Percentiles rank a stretch among this genome's conserved stretches.
Evolutionary conservation across 441 rosid species (phyloP).

Genomic region (Gossypium schwendimanii): DNA sequence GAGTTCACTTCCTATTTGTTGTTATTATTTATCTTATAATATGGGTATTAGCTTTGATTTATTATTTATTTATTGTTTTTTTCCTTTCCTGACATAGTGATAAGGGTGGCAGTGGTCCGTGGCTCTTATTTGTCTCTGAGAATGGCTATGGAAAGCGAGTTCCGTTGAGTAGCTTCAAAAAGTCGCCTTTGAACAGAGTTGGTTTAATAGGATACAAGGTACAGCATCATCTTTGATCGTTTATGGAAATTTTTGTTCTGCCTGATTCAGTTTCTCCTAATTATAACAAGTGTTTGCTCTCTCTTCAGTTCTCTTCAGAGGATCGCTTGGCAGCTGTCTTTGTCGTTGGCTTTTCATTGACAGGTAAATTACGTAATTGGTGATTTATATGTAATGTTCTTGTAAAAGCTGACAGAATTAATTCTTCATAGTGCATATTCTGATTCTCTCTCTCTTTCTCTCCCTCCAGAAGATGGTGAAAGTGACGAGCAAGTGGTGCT

Average conservation of each 20-base stretch:
- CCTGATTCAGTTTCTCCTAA: neutral
- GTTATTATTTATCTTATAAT: neutral
- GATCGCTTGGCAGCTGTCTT: conserved; percentile 80
- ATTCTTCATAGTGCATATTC: neutral
- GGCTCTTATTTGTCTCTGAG: conserved; percentile 84
- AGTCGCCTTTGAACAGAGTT: conserved; percentile 56
- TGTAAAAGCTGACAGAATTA: neutral
- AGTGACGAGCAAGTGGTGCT: conserved; percentile 89
- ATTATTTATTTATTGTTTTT: conserved; percentile 1
- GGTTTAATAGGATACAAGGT: conserved; percentile 86
- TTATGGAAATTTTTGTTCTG: neutral
- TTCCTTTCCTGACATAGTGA: conserved; percentile 22
- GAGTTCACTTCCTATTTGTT: neutral
- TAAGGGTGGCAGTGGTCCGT: conserved; percentile 59
- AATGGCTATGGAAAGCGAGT: conserved; percentile 92
- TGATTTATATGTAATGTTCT: neutral
- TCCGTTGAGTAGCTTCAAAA: conserved; percentile 68
- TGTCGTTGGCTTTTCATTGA: conserved; percentile 76
- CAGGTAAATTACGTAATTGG: conserved; percentile 38
- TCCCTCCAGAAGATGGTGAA: conserved; percentile 69
- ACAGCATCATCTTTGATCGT: conserved; percentile 6
- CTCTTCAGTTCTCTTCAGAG: conserved; percentile 56
- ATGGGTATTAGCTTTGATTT: neutral
- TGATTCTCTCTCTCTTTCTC: neutral
- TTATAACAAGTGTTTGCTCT: neutral